Evolutionary conservation across 176 grass and related monocot species (phyloP).

Genomic region (Zea mays): Zm-B73-REFERENCE-NAM-5.0 NC_050099.1:108960501-108961000

Average conservation of each 20-base stretch:
- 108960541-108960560: slow-evolving; percentile 79
- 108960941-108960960: slow-evolving; percentile 22
- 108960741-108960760: slow-evolving; percentile 44
- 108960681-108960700: slow-evolving; percentile 97
- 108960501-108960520: slow-evolving; percentile 81
- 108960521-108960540: slow-evolving; percentile 84
- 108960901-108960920: slow-evolving; percentile 95
- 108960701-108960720: slow-evolving; percentile 83
- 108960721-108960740: slow-evolving; percentile 61
- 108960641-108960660: slow-evolving; percentile 70
- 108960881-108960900: slow-evolving; percentile 95
- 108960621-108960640: slow-evolving; percentile 21
- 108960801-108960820: slow-evolving; percentile 68
- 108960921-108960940: slow-evolving; percentile 6
- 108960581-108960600: slow-evolving; percentile 4
- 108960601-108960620: slow-evolving; percentile 17
- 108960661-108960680: slow-evolving; percentile 99
- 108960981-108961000: slow-evolving; percentile 7
- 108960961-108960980: slow-evolving; percentile 23
- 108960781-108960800: slow-evolving; percentile 41
- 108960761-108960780: slow-evolving; percentile 54
- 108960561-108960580: slow-evolving; percentile 28
- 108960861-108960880: slow-evolving; percentile 79
- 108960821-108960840: slow-evolving; percentile 69
- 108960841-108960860: slow-evolving; percentile 62